Evolutionary conservation across 371 early-diverging fungal species (phyloP).

Genomic region (Dinochytrium kinnereticum): DNA sequence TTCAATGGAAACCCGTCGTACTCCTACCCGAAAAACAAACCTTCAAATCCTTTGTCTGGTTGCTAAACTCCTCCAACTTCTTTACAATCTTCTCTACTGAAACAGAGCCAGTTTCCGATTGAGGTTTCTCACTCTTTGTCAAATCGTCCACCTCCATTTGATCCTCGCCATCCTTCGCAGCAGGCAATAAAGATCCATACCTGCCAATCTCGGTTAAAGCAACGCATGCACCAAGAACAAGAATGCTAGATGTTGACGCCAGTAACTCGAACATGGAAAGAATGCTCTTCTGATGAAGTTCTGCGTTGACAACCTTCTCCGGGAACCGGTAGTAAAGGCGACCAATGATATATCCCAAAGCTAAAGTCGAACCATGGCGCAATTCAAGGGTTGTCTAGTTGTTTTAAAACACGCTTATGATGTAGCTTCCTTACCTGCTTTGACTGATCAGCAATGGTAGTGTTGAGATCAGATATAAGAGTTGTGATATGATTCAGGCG

Average conservation of each 20-base stretch:
- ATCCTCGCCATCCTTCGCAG: not conserved
- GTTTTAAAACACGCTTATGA: conserved; percentile 13
- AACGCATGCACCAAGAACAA: conserved; percentile 62
- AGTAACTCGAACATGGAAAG: conserved; percentile 52
- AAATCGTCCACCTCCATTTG: conserved; percentile 44
- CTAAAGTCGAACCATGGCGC: conserved; percentile 72
- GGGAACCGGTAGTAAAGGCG: conserved; percentile 67
- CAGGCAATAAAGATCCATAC: conserved; percentile 48
- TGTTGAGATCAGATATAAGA: conserved; percentile 53
- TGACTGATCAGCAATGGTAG: conserved; percentile 44
- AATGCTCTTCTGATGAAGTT: conserved; percentile 49
- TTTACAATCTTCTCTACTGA: conserved; percentile 43
- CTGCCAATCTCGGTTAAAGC: conserved; percentile 73
- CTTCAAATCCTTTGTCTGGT: conserved; percentile 67
- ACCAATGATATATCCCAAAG: conserved; percentile 69
- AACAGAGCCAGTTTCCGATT: not conserved
- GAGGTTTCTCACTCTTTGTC: not conserved
- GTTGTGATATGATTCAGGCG: conserved; percentile 24
- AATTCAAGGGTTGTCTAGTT: conserved; percentile 45
- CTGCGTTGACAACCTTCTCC: conserved; percentile 3
- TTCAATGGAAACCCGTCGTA: not conserved
- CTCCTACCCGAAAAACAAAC: conserved; percentile 29
- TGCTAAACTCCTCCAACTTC: conserved; percentile 56
- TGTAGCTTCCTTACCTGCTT: conserved; percentile 32
- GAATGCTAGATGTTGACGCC: conserved; percentile 50